A percentile compares a stretch with the other conserved stretches of the same genome.
These are phyloP conservation scores for Cryptococcus jaspeensis DNA, from an alignment of 1,284 basidiomycete species.

Conservation along the genomic window DNA sequence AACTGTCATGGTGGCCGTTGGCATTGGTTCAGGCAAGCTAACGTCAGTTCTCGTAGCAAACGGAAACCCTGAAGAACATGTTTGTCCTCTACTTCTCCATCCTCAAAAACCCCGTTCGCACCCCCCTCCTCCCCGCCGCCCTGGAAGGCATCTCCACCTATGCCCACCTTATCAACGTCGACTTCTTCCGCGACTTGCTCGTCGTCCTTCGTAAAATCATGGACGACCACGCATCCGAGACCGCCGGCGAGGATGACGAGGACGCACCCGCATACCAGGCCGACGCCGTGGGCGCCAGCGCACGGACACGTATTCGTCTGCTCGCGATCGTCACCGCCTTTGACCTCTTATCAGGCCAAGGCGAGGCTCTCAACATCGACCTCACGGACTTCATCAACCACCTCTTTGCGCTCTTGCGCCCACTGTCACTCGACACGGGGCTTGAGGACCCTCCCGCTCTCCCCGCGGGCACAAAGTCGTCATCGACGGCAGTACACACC, in stretches of 20 bases:
- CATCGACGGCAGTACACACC: constrained; percentile 25
- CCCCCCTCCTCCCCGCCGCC: constrained; percentile 80
- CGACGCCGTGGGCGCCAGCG: constrained; percentile 35
- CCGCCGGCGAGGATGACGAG: constrained; percentile 53
- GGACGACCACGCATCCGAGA: constrained; percentile 49
- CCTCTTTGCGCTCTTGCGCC: constrained; percentile 54
- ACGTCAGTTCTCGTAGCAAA: constrained; percentile 64
- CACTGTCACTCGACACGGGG: constrained; percentile 54
- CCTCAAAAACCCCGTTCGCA: constrained; percentile 80
- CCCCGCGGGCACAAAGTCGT: constrained; percentile 18
- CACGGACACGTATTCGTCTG: constrained; percentile 65
- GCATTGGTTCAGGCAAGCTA: neutral
- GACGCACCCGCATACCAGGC: constrained; percentile 46
- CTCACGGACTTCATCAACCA: constrained; percentile 78
- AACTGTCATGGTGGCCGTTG: neutral
- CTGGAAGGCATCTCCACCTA: constrained; percentile 90
- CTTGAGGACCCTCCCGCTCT: constrained; percentile 53
- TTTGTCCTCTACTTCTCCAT: constrained; percentile 98
- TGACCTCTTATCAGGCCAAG: constrained; percentile 93
- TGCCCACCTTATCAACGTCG: constrained; percentile 95
- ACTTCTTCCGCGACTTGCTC: constrained; percentile 97
- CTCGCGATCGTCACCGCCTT: constrained; percentile 93
- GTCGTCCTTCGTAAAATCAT: constrained; percentile 80
- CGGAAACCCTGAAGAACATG: constrained; percentile 94
- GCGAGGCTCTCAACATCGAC: constrained; percentile 96